phyloP scores from a whole-genome alignment of 352 stramenopile species.

The Pythium grandisporangium region DNA sequence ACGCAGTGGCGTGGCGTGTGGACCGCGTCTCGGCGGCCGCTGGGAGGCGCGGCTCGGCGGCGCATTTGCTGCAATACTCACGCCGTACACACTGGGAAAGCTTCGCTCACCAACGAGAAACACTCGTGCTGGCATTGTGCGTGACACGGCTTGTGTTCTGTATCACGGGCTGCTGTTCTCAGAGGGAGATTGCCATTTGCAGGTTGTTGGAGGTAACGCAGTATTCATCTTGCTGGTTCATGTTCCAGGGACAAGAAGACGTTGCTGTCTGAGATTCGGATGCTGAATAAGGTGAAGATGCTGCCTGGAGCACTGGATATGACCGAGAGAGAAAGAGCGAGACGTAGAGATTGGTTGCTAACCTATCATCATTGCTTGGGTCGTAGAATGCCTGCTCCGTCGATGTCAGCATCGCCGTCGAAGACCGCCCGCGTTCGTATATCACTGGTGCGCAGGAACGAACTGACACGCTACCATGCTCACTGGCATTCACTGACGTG shows the following conservation, averaged over 20 bases:
- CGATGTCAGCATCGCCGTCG: slow-evolving; percentile 51
- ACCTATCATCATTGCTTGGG: neutral
- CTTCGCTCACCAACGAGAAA: slow-evolving; percentile 44
- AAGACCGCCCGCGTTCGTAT: slow-evolving; percentile 54
- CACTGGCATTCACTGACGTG: too few relatives aligned
- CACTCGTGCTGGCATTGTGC: slow-evolving; percentile 33
- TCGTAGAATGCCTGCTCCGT: slow-evolving; percentile 52
- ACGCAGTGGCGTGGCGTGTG: slow-evolving; percentile 24
- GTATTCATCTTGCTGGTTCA: neutral
- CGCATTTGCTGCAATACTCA: slow-evolving; percentile 45
- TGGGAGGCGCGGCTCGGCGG: slow-evolving; percentile 14
- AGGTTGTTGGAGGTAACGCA: neutral
- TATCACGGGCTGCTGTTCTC: neutral
- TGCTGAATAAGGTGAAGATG: slow-evolving; percentile 74
- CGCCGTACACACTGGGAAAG: slow-evolving; percentile 48
- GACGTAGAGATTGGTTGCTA: too few relatives aligned
- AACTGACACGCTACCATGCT: too few relatives aligned
- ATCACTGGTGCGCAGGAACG: slow-evolving; percentile 38
- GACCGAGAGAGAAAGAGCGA: too few relatives aligned
- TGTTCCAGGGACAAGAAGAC: slow-evolving; percentile 41
- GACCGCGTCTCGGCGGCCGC: slow-evolving; percentile 24
- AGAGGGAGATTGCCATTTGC: too few relatives aligned
- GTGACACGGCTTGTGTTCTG: neutral
- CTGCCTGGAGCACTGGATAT: too few relatives aligned
- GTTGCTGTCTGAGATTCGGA: slow-evolving; percentile 53